Conservation (phyloP, 176 grass and related monocot species). For the Ensete glaucum region DNA sequence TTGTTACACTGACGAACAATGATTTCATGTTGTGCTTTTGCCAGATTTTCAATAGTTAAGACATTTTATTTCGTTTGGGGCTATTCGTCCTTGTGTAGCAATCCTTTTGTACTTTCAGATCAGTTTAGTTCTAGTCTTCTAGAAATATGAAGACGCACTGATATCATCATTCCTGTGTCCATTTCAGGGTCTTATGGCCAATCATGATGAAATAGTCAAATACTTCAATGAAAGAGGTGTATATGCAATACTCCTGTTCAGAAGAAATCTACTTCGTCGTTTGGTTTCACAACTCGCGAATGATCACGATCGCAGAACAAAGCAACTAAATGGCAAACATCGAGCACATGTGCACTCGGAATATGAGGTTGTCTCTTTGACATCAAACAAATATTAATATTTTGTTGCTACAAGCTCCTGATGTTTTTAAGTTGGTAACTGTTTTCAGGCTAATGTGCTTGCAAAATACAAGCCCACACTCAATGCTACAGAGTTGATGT, state of each 20-base stretch:
- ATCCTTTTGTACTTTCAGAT: neutral
- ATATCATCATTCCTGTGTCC: conserved; percentile 15
- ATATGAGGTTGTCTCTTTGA: conserved; percentile 41
- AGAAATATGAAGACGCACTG: neutral
- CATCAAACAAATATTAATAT: neutral
- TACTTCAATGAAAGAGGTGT: conserved; percentile 84
- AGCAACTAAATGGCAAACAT: conserved; percentile 89
- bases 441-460: conserved; percentile 62
- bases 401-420: neutral
- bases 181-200: conserved; percentile 63
- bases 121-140: neutral
- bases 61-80: neutral
- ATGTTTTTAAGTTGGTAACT: neutral
- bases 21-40: neutral
- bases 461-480: conserved; percentile 71
- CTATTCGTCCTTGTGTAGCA: neutral
- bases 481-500: conserved; percentile 43
- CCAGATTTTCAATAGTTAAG: neutral
- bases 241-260: conserved; percentile 71
- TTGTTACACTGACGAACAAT: too few relatives aligned
- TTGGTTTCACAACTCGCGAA: conserved; percentile 85
- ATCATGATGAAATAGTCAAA: conserved; percentile 61
- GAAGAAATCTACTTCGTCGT: conserved; percentile 78
- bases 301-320: conserved; percentile 50
- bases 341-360: conserved; percentile 64